A percentile compares a stretch with the other conserved stretches of the same genome.
Conservation (phyloP, 2,329 filamentous ascomycete species). For the Cladosporium sp. region DNA sequence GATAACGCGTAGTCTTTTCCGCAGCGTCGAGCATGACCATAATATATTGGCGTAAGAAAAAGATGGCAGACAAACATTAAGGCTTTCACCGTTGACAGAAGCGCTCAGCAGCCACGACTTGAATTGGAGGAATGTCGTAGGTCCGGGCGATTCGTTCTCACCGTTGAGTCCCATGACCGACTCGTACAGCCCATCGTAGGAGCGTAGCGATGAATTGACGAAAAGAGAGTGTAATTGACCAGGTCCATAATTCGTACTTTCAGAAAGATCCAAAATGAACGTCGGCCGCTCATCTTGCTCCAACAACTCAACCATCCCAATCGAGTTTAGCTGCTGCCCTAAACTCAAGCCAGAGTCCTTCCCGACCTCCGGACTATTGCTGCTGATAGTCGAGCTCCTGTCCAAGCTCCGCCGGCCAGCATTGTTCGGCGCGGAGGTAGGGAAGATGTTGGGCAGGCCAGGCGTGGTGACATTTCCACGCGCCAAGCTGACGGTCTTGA, state of each 20-base stretch:
- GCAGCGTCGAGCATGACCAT: conserved; percentile 68
- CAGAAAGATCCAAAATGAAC: conserved; percentile 67
- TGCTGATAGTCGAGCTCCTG: conserved; percentile 23
- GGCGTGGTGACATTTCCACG: conserved; percentile 39
- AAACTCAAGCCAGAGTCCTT: conserved; percentile 30
- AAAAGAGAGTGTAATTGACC: conserved; percentile 61
- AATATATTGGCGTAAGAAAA: conserved; percentile 60
- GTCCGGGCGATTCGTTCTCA: conserved; percentile 32
- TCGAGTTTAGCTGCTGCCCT: conserved; percentile 54
- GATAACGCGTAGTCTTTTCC: conserved; percentile 65
- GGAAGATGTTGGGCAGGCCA: conserved; percentile 34
- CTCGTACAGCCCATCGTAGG: conserved; percentile 53
- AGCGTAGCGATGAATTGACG: conserved; percentile 63
- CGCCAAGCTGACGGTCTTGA: conserved; percentile 51
- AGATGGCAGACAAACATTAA: conserved; percentile 52
- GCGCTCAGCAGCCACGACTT: conserved; percentile 64
- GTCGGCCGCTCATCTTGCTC: conserved; percentile 74
- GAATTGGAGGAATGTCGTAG: conserved; percentile 57
- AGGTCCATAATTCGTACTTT: conserved; percentile 51
- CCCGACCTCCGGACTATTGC: conserved; percentile 23
- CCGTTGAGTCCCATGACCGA: conserved; percentile 50
- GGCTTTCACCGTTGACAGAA: conserved; percentile 48
- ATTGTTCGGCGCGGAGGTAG: conserved; percentile 25
- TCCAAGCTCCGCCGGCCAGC: conserved; percentile 41
- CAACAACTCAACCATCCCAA: conserved; percentile 68